Evolutionary conservation across 2,329 filamentous ascomycete genomes (phyloP).

Genomic region (Meredithiella fracta): DNA sequence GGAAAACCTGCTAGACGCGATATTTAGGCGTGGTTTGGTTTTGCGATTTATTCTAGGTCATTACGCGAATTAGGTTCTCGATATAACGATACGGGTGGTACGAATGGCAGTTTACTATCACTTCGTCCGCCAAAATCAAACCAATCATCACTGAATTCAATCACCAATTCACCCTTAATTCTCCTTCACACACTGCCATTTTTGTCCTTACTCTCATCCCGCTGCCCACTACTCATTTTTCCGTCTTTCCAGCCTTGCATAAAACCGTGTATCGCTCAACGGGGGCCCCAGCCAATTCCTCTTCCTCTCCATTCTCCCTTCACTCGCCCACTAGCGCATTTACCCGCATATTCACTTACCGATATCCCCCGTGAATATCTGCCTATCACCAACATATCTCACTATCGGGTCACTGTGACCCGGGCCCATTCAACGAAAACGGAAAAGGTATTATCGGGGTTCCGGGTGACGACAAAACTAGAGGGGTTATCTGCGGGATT

Average conservation of each 20-base stretch:
- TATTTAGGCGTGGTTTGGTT: too few relatives aligned
- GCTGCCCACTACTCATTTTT: not conserved
- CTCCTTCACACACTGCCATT: too few relatives aligned
- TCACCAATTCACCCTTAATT: too few relatives aligned
- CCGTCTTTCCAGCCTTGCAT: not conserved
- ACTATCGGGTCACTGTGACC: slow-evolving; percentile 7
- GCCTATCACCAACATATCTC: slow-evolving; percentile 4
- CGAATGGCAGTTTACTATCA: too few relatives aligned
- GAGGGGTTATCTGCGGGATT: too few relatives aligned
- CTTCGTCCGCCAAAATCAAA: too few relatives aligned
- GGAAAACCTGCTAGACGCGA: too few relatives aligned
- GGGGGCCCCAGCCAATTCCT: not conserved
- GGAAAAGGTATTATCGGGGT: not conserved
- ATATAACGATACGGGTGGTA: not conserved
- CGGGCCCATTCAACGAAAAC: not conserved
- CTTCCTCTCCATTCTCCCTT: too few relatives aligned
- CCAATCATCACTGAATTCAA: too few relatives aligned
- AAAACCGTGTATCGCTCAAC: slow-evolving; percentile 2
- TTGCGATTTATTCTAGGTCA: too few relatives aligned
- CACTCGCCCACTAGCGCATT: not conserved
- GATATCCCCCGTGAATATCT: not conserved
- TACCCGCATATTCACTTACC: slow-evolving; percentile 1
- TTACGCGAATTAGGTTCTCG: not conserved
- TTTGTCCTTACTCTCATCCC: too few relatives aligned
- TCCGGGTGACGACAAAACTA: not conserved